phyloP scores from a whole-genome alignment of 73 alveolate species.

The Paramecium sonneborni region DNA sequence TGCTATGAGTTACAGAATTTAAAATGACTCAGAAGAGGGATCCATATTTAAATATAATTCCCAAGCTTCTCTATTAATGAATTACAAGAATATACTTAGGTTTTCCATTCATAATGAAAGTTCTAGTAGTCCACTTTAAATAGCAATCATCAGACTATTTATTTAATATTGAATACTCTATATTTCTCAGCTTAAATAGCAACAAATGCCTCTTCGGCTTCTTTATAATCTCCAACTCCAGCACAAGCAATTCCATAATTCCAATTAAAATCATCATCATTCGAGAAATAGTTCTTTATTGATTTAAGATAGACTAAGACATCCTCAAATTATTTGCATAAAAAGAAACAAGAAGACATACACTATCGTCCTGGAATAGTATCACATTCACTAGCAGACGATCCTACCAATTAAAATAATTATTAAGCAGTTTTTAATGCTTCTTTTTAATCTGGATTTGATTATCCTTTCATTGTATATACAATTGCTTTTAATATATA shows the following conservation, averaged over 20 bases:
- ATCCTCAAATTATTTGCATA: conserved; percentile 85
- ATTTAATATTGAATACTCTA: neutral
- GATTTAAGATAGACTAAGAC: conserved; percentile 89
- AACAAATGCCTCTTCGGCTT: conserved; percentile 89
- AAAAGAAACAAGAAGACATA: conserved; percentile 98
- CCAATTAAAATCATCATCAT: conserved; percentile 99
- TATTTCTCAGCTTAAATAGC: conserved; percentile 84
- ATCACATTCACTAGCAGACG: conserved; percentile 98
- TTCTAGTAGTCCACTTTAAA: conserved; percentile 93
- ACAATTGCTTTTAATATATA: conserved; percentile 98
- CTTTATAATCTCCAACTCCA: conserved; percentile 90
- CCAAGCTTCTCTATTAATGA: conserved; percentile 77
- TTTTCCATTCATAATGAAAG: conserved; percentile 95
- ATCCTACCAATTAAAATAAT: conserved; percentile 96
- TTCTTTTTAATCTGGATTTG: conserved; percentile 85
- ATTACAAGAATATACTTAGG: conserved; percentile 66
- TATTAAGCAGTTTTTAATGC: conserved; percentile 92
- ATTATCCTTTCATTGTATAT: conserved; percentile 96
- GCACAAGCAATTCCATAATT: conserved; percentile 95
- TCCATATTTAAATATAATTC: conserved; percentile 95
- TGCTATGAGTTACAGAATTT: conserved; percentile 92
- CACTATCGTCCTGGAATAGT: conserved; percentile 99
- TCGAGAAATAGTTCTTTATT: conserved; percentile 87
- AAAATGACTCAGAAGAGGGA: conserved; percentile 91
- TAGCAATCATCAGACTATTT: conserved; percentile 73